Conservation (phyloP, 257 asterid species). For the Ajuga chamaepitys region DNA sequence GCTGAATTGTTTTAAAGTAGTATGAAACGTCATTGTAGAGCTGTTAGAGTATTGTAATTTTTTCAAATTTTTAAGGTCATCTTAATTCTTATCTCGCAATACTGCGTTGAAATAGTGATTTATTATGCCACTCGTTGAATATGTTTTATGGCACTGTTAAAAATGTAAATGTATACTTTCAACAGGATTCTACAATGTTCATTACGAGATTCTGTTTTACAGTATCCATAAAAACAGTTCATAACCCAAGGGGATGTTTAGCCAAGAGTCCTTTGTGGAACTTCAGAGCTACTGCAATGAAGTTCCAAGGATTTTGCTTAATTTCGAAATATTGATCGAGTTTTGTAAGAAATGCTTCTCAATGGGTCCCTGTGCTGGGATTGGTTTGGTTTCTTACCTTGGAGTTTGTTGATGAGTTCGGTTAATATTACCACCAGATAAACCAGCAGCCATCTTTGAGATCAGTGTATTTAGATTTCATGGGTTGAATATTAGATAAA, state of each 20-base stretch:
- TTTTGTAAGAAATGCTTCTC: too few relatives aligned
- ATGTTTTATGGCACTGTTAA: neutral
- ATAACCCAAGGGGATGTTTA: neutral
- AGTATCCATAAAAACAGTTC: neutral
- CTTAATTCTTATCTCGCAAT: neutral
- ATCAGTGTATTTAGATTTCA: too few relatives aligned
- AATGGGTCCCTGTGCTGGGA: too few relatives aligned
- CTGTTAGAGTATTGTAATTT: neutral
- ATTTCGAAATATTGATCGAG: neutral
- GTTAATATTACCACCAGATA: too few relatives aligned
- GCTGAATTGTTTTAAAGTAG: neutral
- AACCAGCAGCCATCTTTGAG: too few relatives aligned
- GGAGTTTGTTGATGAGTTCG: too few relatives aligned
- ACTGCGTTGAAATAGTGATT: neutral
- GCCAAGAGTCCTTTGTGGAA: neutral
- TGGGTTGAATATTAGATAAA: too few relatives aligned
- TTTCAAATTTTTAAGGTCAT: neutral
- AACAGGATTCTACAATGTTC: neutral
- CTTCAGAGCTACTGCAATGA: neutral
- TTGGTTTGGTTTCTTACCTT: too few relatives aligned
- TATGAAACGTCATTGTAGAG: neutral
- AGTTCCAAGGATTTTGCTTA: neutral
- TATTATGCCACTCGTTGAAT: neutral
- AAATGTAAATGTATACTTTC: neutral
- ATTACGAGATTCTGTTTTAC: neutral